A percentile compares a stretch with the other conserved stretches of the same genome.
phyloP scores from a whole-genome alignment of 2,329 filamentous ascomycete genomes.

The Macrophomina tecta region DNA sequence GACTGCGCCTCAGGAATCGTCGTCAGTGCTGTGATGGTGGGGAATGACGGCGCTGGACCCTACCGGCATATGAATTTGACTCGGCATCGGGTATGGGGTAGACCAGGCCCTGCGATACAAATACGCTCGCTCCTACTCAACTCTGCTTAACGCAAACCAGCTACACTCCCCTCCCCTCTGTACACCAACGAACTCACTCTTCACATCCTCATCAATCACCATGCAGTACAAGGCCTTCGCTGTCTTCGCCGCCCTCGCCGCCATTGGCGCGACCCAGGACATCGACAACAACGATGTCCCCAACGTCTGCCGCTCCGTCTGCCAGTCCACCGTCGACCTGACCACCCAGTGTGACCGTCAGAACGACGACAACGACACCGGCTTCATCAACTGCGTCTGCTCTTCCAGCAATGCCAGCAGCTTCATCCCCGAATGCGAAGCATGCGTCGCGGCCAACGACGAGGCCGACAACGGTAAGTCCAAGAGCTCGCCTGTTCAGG shows the following conservation, averaged over 20 bases:
- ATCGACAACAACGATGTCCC: constrained; percentile 41
- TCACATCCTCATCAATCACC: background rate
- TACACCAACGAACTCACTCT: too few relatives aligned
- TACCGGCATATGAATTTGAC: background rate
- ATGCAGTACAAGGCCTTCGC: constrained; percentile 17
- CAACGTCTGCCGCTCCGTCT: constrained; percentile 37
- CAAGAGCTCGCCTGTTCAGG: background rate
- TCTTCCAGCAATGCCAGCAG: constrained; percentile 34
- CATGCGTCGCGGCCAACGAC: constrained; percentile 39
- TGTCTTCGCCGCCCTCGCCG: constrained; percentile 13
- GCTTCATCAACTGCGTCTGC: constrained; percentile 40
- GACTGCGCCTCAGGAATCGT: constrained; percentile 23
- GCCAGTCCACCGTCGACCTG: constrained; percentile 36
- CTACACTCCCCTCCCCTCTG: background rate
- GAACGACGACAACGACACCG: constrained; percentile 35
- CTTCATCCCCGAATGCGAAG: constrained; percentile 39
- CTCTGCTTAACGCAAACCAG: background rate
- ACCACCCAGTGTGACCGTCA: constrained; percentile 37
- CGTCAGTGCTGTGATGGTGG: constrained; percentile 21
- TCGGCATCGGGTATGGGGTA: constrained; percentile 1
- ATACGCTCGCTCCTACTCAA: background rate
- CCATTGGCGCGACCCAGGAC: constrained; percentile 29
- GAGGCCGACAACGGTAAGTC: constrained; percentile 35
- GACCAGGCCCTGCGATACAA: background rate
- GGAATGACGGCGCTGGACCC: constrained; percentile 1